A percentile compares a stretch with the other conserved stretches of the same genome.
Evolutionary conservation across 305 asterid species (phyloP).

Genomic region (Stenogyne calaminthoides): DNA sequence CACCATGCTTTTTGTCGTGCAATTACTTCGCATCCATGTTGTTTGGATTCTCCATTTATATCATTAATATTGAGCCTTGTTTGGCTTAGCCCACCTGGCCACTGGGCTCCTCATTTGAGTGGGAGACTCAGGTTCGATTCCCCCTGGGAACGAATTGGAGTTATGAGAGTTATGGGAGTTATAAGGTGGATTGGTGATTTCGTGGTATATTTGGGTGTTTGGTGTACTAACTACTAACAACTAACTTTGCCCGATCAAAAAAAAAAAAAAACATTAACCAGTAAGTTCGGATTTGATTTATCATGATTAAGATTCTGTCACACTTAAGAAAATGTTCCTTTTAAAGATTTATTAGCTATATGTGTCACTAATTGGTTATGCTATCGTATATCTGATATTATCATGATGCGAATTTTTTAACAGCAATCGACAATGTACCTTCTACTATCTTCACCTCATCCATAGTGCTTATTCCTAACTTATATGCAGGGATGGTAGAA

Average conservation of each 20-base stretch:
- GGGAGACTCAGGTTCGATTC: too few relatives aligned
- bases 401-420: slow-evolving; percentile 2
- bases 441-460: slow-evolving; percentile 14
- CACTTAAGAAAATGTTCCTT: neutral
- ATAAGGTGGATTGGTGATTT: too few relatives aligned
- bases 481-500: slow-evolving; percentile 85
- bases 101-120: too few relatives aligned
- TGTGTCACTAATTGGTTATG: neutral
- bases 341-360: neutral
- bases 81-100: slow-evolving; percentile 2
- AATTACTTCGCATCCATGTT: neutral
- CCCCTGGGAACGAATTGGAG: too few relatives aligned
- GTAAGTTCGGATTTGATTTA: neutral
- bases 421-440: slow-evolving; percentile 8
- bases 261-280: neutral
- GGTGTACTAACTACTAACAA: too few relatives aligned
- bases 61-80: neutral
- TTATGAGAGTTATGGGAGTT: too few relatives aligned
- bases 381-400: neutral
- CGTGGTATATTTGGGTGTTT: too few relatives aligned
- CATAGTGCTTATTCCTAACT: slow-evolving; percentile 9
- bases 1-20: neutral
- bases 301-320: neutral
- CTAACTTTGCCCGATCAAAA: too few relatives aligned
- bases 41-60: neutral